These are phyloP conservation scores for Kokia cookei DNA, from an alignment of 441 rosid species.

Conservation along the genomic window DNA sequence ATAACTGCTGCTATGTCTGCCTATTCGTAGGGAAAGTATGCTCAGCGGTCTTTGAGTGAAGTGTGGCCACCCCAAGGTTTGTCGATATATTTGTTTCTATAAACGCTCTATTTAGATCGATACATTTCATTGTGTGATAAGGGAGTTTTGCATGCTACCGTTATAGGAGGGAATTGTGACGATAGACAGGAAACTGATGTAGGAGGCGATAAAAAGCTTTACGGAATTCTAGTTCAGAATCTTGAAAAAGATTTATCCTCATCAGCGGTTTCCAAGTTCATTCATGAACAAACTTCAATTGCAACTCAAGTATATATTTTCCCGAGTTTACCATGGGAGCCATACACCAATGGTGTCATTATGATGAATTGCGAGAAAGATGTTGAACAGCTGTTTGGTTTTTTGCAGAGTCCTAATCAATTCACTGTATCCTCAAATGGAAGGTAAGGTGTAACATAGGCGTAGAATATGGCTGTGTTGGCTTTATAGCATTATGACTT, in stretches of 20 bases:
- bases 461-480: neutral
- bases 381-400: conserved; percentile 19
- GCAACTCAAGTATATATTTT: conserved; percentile 22
- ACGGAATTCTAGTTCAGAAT: conserved; percentile 29
- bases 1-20: neutral
- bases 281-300: conserved; percentile 26
- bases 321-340: conserved; percentile 32
- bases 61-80: conserved; percentile 23
- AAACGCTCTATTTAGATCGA: neutral
- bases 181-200: conserved; percentile 29
- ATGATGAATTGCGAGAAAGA: conserved; percentile 21
- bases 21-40: conserved; percentile 15
- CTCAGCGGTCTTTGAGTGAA: neutral
- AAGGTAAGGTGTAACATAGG: conserved; percentile 22
- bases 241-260: conserved; percentile 35
- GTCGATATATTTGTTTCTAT: neutral
- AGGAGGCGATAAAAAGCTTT: conserved; percentile 22
- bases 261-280: conserved; percentile 28
- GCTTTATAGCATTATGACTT: neutral
- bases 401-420: conserved; percentile 34
- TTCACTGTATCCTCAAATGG: conserved; percentile 34
- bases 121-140: neutral
- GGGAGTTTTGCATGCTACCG: neutral
- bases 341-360: conserved; percentile 26
- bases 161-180: neutral